Evolutionary conservation across 768 basidiomycete species (phyloP), one percentile per base, ranked within the genome.

Genomic region (Cyclocybe aegerita): DNA sequence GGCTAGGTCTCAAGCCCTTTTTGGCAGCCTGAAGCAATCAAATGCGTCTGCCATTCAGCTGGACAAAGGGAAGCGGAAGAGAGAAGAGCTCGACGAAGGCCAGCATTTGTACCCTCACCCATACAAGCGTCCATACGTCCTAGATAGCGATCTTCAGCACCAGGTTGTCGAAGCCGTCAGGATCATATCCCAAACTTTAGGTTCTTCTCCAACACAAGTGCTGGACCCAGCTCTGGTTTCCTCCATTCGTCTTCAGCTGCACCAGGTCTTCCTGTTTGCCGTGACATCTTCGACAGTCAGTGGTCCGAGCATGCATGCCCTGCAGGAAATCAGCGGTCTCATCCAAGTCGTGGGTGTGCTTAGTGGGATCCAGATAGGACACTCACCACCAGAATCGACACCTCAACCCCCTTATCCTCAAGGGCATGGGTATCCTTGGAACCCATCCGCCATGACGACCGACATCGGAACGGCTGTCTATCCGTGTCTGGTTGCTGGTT

Each of bases 261-360:
- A 91, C 54, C 88, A 90, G 55, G 72, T 90, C 8, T 90, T 90
- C 62, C 72, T 90, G 29, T 92, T 91, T 62, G 80, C 85, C 1
- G 82, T 89, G 50, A 90, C 86, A 9, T 87, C 84, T 33, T 82
- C 83, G 9, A 67, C 79, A 5, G 66, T 70, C 23, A 76, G 75
- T 23, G 83, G 79, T 30, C 69, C 67, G 42, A 77, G 78, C 45
- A 80, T 78, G 70, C 77, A 79, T 49, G 71, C 75, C 0, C 68
- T 91, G 1, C 87, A 88, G 62, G 89, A 92, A 65, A 80, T 91
- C 36, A 80, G 83, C 38, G 87, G 86, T n/a, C 74, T 92, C 46
- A 87, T 91, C 49, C 89, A 91, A 59, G 86, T 90, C 55, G 77
- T 92, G 39, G 88, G 88, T 14, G 85, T 91, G 32, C 78, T 92